Conservation (phyloP, 192 early-diverging fungal genomes). For the Martensiomyces pterosporus region DNA sequence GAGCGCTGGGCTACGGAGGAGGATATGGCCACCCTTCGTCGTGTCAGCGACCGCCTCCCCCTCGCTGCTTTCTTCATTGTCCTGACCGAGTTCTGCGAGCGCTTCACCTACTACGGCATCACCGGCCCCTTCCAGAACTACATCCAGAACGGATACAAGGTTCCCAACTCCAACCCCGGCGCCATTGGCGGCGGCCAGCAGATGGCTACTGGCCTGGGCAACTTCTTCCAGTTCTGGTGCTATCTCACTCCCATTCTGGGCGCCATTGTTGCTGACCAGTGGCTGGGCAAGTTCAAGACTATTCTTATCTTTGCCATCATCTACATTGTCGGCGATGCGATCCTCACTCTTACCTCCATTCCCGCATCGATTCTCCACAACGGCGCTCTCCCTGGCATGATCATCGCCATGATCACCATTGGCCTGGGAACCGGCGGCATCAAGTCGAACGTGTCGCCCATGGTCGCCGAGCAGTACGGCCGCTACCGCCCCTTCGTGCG, state of each 20-base stretch:
- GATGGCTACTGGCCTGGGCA: slow-evolving; percentile 54
- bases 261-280: slow-evolving; percentile 68
- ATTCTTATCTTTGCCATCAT: slow-evolving; percentile 61
- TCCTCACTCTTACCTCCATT: slow-evolving; percentile 62
- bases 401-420: slow-evolving; percentile 69
- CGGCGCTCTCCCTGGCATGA: slow-evolving; percentile 60
- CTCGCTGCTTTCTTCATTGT: slow-evolving; percentile 55
- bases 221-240: slow-evolving; percentile 64
- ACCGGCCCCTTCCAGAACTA: slow-evolving; percentile 61
- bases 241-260: slow-evolving; percentile 59
- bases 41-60: slow-evolving; percentile 59
- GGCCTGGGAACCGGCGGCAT: slow-evolving; percentile 75
- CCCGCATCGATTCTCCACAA: slow-evolving; percentile 53
- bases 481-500: slow-evolving; percentile 58
- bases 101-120: slow-evolving; percentile 62
- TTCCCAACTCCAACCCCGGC: slow-evolving; percentile 42
- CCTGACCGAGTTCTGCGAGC: slow-evolving; percentile 58
- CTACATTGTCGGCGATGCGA: slow-evolving; percentile 61
- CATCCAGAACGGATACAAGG: slow-evolving; percentile 52
- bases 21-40: slow-evolving; percentile 53
- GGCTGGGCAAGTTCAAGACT: slow-evolving; percentile 70
- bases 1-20: slow-evolving; percentile 56
- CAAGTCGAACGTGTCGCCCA: slow-evolving; percentile 73
- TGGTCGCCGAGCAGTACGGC: slow-evolving; percentile 70
- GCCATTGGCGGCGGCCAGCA: slow-evolving; percentile 55